Evolutionary conservation across 208 protist species (phyloP), one percentile per base, ranked within the genome.

Genomic region (Acanthamoeba castellanii): DNA sequence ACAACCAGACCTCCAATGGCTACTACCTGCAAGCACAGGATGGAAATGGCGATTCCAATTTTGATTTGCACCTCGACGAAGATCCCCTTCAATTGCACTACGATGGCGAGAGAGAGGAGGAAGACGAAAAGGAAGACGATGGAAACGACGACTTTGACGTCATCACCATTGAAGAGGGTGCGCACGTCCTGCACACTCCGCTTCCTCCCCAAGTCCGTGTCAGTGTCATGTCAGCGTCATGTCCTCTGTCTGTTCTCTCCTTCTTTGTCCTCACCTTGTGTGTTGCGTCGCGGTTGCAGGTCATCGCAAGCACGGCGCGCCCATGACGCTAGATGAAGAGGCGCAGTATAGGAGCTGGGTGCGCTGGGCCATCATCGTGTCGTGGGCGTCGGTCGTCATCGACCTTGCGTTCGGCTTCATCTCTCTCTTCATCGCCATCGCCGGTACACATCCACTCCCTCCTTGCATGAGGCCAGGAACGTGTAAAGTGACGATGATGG

Each of bases 401-500:
- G 72, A 81, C 42, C 72, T 81, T 5, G 20, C 72, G 5, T 81
- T 81, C 30, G 72, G 72, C 72, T 81, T 81, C 72, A 81, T 81
- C 42, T 27, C 72, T 27, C 72, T 81, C 18, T 81, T 32, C 22
- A 81, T 81, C 14, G 72, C 72, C 18, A 81, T 81, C n/a, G 72
- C 72, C 6, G 72, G 72, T 81, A 18, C 30, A 9, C 42, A 13
- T 81, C 37, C 68, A 22, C 52, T 57, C 52, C 18, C 68, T 76
- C 1, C 64, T 32, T n/a, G 64, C 64, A 32, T 74, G 57, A 27
- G 57, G 57, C 57, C 3, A 61, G 22, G 2, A 25, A 61, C 57
- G 0, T 25, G 57, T 25, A 25, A 61, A 34, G 66, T 74, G 30
- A 27, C 30, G 66, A 16, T 30, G 66, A 20, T 47, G 30, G 32